Evolutionary conservation across 192 early-diverging fungal species (phyloP), one percentile per base, ranked within the genome.

Genomic region (Coemansia sp.): DNA sequence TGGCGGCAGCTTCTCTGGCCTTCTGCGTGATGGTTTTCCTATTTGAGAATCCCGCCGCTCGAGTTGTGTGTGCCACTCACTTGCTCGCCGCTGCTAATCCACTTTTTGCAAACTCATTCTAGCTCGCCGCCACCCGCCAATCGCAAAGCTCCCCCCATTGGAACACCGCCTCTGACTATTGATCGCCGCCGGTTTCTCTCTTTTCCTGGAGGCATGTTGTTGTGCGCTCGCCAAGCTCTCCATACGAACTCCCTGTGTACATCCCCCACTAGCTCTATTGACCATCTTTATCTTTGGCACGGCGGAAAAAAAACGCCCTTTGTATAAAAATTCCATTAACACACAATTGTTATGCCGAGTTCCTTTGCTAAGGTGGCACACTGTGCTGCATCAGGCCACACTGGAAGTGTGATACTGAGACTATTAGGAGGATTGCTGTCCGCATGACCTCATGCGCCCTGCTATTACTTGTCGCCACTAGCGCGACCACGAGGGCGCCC

Each of bases 111-210:
- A 48, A 48, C 45, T 48, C 45, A 48, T 48, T 48, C 19, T 41
- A 41, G 13, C 16, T 14, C 10, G 16, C 40, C 40, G 40, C 40
- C 40, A 10, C 46, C 8, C 45, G 19, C 46, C 46, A 48, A 48
- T 48, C 46, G 46, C 46, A 48, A 48, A 48, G 46, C 46, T 48
- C 46, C 46, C 46, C 46, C 46, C 46, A 48, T 48, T 48, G 46
- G 46, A 48, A 48, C 46, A 21, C 46, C 46, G 46, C 46, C 46
- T n/a, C 8, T 31, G 51, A 31, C 29, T 54, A 54, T 33, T 10
- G 51, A 27, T 31, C 46, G 46, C 16, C 19, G 46, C n/a, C 19
- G 13, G 24, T 21, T 19, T 21, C 46, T 48, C 51, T 54, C 51
- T 54, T 10, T 31, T 33, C 24, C 51, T 14, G 29, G 29, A 33